Percentiles rank a stretch among this genome's conserved stretches.
These are phyloP conservation scores for Cornus florida DNA, from an alignment of 148 eudicot species.

Conservation along the genomic window DNA sequence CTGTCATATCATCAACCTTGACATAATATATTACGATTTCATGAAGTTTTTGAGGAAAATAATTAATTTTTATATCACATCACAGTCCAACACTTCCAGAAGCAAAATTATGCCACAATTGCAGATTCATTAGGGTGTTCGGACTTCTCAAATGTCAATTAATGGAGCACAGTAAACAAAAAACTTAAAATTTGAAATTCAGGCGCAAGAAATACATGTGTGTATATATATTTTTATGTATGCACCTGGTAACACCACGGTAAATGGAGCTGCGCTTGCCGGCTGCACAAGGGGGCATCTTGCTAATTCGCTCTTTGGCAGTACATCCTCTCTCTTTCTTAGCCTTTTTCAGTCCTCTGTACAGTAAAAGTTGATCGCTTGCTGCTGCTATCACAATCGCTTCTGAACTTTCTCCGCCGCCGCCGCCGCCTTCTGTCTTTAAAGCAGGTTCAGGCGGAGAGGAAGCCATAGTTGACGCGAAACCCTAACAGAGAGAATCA, in stretches of 20 bases:
- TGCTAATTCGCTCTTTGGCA: conserved; percentile 95
- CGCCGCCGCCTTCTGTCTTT: conserved; percentile 34
- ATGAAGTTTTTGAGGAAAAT: not conserved
- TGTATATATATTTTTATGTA: not conserved
- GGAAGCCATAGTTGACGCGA: conserved; percentile 19
- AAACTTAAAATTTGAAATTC: not conserved
- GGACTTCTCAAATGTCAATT: no score
- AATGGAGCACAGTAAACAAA: not conserved
- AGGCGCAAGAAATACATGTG: not conserved
- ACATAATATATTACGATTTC: no score
- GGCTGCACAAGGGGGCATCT: conserved; percentile 97
- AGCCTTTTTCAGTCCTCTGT: conserved; percentile 61
- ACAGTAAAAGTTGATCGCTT: conserved; percentile 31
- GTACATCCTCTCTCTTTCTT: conserved; percentile 90
- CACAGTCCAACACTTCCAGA: not conserved
- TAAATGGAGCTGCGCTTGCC: conserved; percentile 99
- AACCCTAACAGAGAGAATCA: conserved; percentile 7
- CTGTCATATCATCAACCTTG: not conserved
- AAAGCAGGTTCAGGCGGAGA: conserved; percentile 36
- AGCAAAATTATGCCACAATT: no score
- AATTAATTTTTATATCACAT: no score
- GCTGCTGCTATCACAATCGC: conserved; percentile 5
- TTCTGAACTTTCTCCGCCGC: conserved; percentile 38
- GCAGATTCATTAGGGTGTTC: no score
- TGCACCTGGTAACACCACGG: conserved; percentile 94